These are phyloP conservation scores for Posidonia oceanica DNA, from an alignment of 116 monocot species.

Conservation along the genomic window DNA sequence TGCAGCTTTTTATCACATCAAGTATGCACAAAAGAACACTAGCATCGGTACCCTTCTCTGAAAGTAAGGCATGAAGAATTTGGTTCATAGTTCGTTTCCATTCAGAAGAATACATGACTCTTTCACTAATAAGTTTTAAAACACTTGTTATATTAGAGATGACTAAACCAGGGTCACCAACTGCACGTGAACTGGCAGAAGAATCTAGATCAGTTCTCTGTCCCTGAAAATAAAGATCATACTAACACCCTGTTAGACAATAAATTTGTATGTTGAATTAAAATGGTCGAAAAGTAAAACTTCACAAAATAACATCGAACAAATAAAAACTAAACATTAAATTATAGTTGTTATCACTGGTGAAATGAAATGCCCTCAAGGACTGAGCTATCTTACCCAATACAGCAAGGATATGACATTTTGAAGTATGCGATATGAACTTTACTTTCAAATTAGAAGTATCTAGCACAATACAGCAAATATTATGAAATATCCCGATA, in stretches of 20 bases:
- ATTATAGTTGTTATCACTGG: too few species aligned
- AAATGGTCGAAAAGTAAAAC: not conserved
- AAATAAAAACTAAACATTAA: too few species aligned
- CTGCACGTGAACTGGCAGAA: constrained; percentile 41
- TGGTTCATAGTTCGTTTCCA: constrained; percentile 64
- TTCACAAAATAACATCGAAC: not conserved
- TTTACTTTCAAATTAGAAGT: too few species aligned
- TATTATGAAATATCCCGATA: too few species aligned
- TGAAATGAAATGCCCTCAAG: too few species aligned
- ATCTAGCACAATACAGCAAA: too few species aligned
- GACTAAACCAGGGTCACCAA: constrained; percentile 41
- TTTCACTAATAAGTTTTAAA: constrained; percentile 81
- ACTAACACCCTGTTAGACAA: too few species aligned
- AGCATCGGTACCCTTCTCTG: constrained; percentile 80
- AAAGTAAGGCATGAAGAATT: constrained; percentile 65
- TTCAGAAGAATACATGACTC: constrained; percentile 70
- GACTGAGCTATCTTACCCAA: too few species aligned
- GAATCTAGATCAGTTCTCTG: constrained; percentile 81
- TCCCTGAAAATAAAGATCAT: constrained; percentile 28
- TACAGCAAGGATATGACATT: too few species aligned
- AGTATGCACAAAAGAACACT: constrained; percentile 80
- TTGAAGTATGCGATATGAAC: too few species aligned
- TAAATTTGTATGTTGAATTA: not conserved
- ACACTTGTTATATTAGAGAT: constrained; percentile 77
- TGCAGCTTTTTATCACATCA: constrained; percentile 77